Base-by-base conservation (phyloP, 106 monocot genomes). In the Dioscorea dumetorum region DNA sequence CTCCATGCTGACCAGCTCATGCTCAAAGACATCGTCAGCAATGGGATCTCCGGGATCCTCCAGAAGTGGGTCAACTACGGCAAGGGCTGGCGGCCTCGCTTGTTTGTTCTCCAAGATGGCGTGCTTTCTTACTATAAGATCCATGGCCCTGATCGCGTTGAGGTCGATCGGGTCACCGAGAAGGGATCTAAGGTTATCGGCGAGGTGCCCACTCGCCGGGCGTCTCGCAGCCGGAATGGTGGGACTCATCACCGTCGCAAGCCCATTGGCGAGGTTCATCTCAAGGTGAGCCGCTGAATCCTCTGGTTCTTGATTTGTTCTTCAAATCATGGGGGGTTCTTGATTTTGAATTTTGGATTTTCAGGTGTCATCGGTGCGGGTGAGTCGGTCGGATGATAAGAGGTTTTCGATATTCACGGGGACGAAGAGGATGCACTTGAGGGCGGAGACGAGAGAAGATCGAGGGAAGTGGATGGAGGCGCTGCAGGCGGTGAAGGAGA, bases 41-140 rank as follows among this genome's bases (percentile, higher is more conserved):
- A 50, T 48, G 91, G 82, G 24, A 83, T 97, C 68, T 84, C 92
- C 2, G 97, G 97, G 34, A 81, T 89, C 58, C 79, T 97, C 8
- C 64, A 92, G 64, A 97, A 99, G 70, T 99, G 97, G 97, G 92
- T 90, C 50, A 93, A 93, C 73, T 99, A 90, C 60, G 92, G 92
- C 20, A 80, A 75, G 50, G 97, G 97, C 12, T 93, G 97, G 97
- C 70, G 92, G 33, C 84, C 78, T 12, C 67, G 97, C 41, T 99
- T 92, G 97, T 99, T 99, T 64, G 83, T 90, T 9, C 81, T 94
- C 23, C 93, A 87, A 67, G 93, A 94, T 58, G 93, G 93, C 14
- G 93, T 94, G 18, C 75, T 94, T 17, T 90, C 89, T 17, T 90
- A 90, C 70, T 94, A 90, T 72, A 94, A 94, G 86, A 87, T 94